Evolutionary conservation across 352 stramenopile genomes (phyloP), one percentile per base, ranked within the genome.

Genomic region (Globisporangium parvum): DNA sequence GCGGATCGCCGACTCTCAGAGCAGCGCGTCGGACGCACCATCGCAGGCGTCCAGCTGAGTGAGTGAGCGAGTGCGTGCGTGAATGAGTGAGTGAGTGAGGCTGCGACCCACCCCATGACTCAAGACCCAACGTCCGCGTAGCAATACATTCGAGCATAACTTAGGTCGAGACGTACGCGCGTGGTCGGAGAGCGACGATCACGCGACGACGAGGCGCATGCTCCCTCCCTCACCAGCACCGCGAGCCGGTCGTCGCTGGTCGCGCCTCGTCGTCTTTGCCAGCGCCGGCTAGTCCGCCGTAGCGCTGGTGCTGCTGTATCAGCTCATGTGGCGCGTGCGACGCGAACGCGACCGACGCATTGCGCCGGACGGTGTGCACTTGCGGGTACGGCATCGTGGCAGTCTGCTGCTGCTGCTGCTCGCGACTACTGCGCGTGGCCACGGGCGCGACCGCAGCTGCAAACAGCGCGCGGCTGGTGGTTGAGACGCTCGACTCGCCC

Each of bases 401-500:
- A 24, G 10, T 45, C 5, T 17, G n/a, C 2, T 23, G 6, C 1
- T 49, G 52, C 17, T 15, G 23, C 0, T 57, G 28, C 31, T 21
- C 44, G 21, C 12, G 45, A 41, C 14, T 41, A 46, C 41, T 62
- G 20, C 20, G 46, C 40, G 18, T 65, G 31, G 63, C 40, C 3
- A 41, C 59, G 18, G 62, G 57, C 6, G 75, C 66, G 18, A 87
- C 75, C 20, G 84, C 58, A 1, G 73, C 75, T 18, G 67, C 73
- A 14, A 18, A 40, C 66, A 52, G 4, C 11, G 45, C 17, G 5
- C 49, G n/a, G 11, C n/a, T 45, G 10, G 26, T 41, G 0, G 73
- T 81, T 40, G 85, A 72, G 51, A 91, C 87, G 60, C 77, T 87
- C 53, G 78, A 85, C 51, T 87, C 78, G 44, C 82, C 68, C 58